phyloP scores from a whole-genome alignment of 225 moss, liverwort and hornwort genomes.

The Bryum argenteum region DNA sequence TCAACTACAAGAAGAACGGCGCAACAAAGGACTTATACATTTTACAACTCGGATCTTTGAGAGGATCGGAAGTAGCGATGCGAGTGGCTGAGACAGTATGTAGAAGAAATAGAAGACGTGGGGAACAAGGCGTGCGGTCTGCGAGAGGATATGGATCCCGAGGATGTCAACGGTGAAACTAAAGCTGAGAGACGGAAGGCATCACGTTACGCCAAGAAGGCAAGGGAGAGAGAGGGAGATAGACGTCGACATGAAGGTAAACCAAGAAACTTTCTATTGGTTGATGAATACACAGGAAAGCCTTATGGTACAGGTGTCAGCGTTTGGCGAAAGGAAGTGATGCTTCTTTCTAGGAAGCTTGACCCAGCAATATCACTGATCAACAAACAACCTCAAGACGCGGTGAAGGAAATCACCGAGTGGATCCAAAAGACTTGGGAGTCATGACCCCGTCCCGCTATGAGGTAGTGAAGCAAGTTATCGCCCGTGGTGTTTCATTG shows the following conservation, averaged over 20 bases:
- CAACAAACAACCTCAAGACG: background rate
- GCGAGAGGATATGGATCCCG: no score
- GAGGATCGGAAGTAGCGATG: no score
- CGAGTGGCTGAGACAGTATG: no score
- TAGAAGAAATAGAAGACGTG: no score
- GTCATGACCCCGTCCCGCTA: background rate
- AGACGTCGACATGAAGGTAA: background rate
- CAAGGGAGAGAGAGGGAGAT: background rate
- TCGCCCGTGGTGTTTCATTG: background rate
- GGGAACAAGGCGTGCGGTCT: no score
- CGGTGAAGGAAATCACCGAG: background rate
- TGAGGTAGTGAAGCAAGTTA: background rate
- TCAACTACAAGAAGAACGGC: no score
- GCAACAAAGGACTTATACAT: no score
- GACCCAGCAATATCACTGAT: background rate
- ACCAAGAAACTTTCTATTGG: background rate
- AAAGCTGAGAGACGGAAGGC: no score
- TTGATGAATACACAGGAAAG: background rate
- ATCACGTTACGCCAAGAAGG: no score
- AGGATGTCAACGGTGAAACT: no score
- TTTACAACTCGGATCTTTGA: no score
- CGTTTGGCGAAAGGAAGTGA: background rate
- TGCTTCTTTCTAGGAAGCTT: background rate
- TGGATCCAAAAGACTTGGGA: background rate
- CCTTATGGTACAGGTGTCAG: background rate